Base-by-base conservation (phyloP, 306 rosid genomes). In the Cicer bijugum region DNA sequence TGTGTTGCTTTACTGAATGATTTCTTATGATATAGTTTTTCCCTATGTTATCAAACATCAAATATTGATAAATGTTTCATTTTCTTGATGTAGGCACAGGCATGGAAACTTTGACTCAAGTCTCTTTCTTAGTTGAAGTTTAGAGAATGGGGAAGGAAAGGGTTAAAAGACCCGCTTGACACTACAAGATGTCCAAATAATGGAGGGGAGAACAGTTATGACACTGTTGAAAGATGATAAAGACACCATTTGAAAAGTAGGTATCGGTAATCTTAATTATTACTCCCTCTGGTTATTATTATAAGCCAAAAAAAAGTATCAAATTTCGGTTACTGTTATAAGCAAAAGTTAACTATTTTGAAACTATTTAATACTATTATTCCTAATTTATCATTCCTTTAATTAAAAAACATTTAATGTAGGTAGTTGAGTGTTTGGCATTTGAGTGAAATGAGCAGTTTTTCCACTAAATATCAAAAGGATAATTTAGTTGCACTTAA, bases 1-100 rank as follows among this genome's bases (percentile, higher is more conserved):
- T 77, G 71, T 72, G 47, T 73, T 80, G 20, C 80, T 68, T 28
- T 73, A 62, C 45, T 69, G 67, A 80, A 80, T 77, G 47, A 67
- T 6, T 45, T 76, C 16, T 14, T 58, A 46, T 64, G 69, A 51
- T 59, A 63, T 47, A 23, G 37, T 43, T 17, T 44, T 57, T 17
- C 68, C 38, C 44, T 45, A 37, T 74, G 40, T 52, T 69, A 12
- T 65, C 43, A 14, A 28, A 20, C 65, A 60, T 83, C 66, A 68
- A 62, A 42, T 74, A 72, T 20, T 89, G 84, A 87, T 78, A 17
- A 33, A 39, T 65, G 23, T 58, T 17, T 75, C 44, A 0, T 42
- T 70, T 39, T 53, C 64, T 59, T 53, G 15, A 58, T 79, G 79
- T 19, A 87, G 85, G 79, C 60, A 69, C 67, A 33, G 39, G 28